phyloP scores from a whole-genome alignment of 202 grass and related monocot species.

The Hordeum pubiflorum region DNA sequence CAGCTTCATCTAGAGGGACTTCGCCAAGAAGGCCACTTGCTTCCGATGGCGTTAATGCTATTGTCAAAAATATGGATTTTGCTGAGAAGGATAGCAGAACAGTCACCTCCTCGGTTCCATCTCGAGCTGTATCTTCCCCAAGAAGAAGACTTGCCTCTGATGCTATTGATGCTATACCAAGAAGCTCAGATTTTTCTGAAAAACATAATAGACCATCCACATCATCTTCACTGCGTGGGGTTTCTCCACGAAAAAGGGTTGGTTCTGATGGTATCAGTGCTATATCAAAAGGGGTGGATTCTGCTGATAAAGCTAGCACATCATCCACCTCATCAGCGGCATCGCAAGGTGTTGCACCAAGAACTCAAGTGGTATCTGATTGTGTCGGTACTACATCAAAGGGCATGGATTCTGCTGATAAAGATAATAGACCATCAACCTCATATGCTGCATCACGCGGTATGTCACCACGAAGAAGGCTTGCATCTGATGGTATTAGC shows the following conservation, averaged over 20 bases:
- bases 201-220: constrained; percentile 42
- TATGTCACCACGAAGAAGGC: constrained; percentile 35
- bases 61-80: constrained; percentile 32
- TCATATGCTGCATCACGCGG: constrained; percentile 32
- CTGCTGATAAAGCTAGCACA: constrained; percentile 22
- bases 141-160: constrained; percentile 51
- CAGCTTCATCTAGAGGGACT: constrained; percentile 37
- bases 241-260: constrained; percentile 42
- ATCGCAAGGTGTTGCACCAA: constrained; percentile 36
- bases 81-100: constrained; percentile 31
- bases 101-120: constrained; percentile 30
- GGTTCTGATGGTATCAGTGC: constrained; percentile 34
- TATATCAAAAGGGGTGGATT: constrained; percentile 32
- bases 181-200: constrained; percentile 31
- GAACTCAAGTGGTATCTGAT: neutral
- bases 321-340: constrained; percentile 22
- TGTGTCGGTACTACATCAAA: constrained; percentile 19
- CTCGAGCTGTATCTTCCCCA: constrained; percentile 46
- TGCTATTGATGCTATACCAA: constrained; percentile 30
- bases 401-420: constrained; percentile 24
- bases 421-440: constrained; percentile 29
- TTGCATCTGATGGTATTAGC: constrained; percentile 29
- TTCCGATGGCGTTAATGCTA: constrained; percentile 36
- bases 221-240: constrained; percentile 22
- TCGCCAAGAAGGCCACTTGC: constrained; percentile 30